Evolutionary conservation across 176 grass and related monocot genomes (phyloP).

Genomic region (Oryza punctata): DNA sequence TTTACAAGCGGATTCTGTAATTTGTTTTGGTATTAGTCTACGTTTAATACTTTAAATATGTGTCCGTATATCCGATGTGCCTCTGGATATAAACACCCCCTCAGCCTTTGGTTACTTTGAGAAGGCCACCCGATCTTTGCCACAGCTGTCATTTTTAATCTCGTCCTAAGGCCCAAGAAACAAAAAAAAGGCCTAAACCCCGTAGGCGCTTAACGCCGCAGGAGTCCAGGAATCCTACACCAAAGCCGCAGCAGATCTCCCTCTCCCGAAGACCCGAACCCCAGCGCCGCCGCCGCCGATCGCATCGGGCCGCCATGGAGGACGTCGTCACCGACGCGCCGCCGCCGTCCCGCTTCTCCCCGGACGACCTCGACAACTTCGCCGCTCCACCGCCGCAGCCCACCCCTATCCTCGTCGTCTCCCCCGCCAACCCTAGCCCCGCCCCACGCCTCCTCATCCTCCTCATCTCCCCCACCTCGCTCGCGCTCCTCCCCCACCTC

Average conservation of each 20-base stretch:
- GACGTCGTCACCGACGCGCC: conserved; percentile 69
- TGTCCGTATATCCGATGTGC: too few relatives aligned
- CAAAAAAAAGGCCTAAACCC: background rate
- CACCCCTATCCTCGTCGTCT: conserved; percentile 55
- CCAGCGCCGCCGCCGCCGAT: conserved; percentile 12
- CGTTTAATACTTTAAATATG: too few relatives aligned
- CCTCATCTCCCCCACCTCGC: conserved; percentile 67
- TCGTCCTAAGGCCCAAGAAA: conserved; percentile 42
- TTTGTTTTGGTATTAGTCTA: too few relatives aligned
- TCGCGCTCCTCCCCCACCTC: conserved; percentile 52
- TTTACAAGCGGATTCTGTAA: too few relatives aligned
- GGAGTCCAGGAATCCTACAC: background rate
- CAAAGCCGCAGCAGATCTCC: background rate
- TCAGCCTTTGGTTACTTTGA: too few relatives aligned
- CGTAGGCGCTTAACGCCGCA: background rate
- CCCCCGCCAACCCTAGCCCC: conserved; percentile 43
- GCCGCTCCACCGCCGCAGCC: conserved; percentile 39
- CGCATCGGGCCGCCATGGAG: conserved; percentile 43
- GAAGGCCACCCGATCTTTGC: too few relatives aligned
- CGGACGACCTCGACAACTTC: conserved; percentile 81
- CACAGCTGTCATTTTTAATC: background rate
- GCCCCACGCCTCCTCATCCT: conserved; percentile 58
- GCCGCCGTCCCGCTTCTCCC: conserved; percentile 71
- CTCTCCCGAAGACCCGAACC: background rate
- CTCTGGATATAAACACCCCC: too few relatives aligned